A percentile compares a stretch with the other conserved stretches of the same genome.
These are phyloP conservation scores for Hanseniaspora taiwanica DNA, from an alignment of 805 yeast species.

Conservation along the genomic window DNA sequence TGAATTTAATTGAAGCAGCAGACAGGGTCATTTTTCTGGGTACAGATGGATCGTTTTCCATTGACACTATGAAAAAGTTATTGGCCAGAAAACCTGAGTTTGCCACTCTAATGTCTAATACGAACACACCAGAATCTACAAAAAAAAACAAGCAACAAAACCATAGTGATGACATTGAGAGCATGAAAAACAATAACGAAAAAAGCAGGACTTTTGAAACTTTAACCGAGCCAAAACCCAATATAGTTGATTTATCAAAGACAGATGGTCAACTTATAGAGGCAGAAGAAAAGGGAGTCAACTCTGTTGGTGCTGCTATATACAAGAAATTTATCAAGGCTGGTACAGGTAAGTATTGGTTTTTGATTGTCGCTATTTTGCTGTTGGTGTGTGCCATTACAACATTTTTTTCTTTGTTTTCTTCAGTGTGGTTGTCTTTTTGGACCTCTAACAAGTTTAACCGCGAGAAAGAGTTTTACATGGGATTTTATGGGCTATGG, in stretches of 20 bases:
- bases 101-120: conserved; percentile 32
- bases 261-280: conserved; percentile 24
- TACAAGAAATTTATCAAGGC: conserved; percentile 37
- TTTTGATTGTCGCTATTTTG: conserved; percentile 14
- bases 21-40: conserved; percentile 57
- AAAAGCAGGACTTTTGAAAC: too few species aligned
- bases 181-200: too few species aligned
- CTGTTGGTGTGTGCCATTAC: conserved; percentile 14
- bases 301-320: conserved; percentile 35
- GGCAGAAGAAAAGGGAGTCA: conserved; percentile 48
- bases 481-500: conserved; percentile 62
- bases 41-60: conserved; percentile 45
- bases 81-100: conserved; percentile 32
- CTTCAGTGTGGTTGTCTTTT: conserved; percentile 60
- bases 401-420: conserved; percentile 20
- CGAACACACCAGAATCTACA: conserved; percentile 14
- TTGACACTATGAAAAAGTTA: conserved; percentile 50
- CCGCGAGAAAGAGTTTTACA: conserved; percentile 44
- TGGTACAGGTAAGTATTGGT: conserved; percentile 38
- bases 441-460: conserved; percentile 56
- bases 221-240: too few species aligned
- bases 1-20: conserved; percentile 56
- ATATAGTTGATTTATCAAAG: conserved; percentile 10
- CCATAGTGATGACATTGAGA: background rate
- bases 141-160: conserved; percentile 7